These are phyloP conservation scores for Nakazawaea peltata DNA, from an alignment of 805 yeast genomes.

Conservation along the genomic window DNA sequence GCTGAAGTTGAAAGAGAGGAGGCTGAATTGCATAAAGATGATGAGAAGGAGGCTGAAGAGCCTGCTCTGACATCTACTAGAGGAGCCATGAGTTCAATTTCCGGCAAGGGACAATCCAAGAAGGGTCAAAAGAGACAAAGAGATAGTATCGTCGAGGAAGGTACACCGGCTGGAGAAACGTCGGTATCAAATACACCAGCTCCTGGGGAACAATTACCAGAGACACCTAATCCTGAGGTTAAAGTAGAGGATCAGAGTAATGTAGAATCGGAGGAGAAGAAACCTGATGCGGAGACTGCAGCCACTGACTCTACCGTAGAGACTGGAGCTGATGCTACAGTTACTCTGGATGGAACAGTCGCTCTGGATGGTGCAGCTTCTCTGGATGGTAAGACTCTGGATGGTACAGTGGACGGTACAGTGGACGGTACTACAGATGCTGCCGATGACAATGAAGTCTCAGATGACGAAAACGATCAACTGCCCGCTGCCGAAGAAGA, in stretches of 20 bases:
- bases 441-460: slow-evolving; percentile 37
- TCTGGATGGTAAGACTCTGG: slow-evolving; percentile 13
- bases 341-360: slow-evolving; percentile 5
- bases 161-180: slow-evolving; percentile 15
- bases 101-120: slow-evolving; percentile 24
- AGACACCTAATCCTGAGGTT: slow-evolving; percentile 16
- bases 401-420: too few species aligned
- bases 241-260: slow-evolving; percentile 15
- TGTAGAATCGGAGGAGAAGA: slow-evolving; percentile 11
- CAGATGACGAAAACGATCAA: slow-evolving; percentile 26
- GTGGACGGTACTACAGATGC: slow-evolving; percentile 3
- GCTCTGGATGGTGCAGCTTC: too few species aligned
- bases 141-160: slow-evolving; percentile 25
- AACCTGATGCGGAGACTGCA: slow-evolving; percentile 21
- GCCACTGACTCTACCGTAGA: not conserved
- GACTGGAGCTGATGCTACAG: slow-evolving; percentile 5
- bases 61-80: slow-evolving; percentile 21
- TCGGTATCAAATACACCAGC: slow-evolving; percentile 14
- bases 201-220: slow-evolving; percentile 2
- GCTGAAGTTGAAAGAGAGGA: slow-evolving; percentile 66
- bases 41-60: slow-evolving; percentile 22
- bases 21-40: slow-evolving; percentile 30
- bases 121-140: slow-evolving; percentile 32
- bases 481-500: slow-evolving; percentile 20
- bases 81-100: slow-evolving; percentile 21